Evolutionary conservation across 352 stramenopile genomes (phyloP), one percentile per base, ranked within the genome.

Genomic region (Globisporangium barbulae): DNA sequence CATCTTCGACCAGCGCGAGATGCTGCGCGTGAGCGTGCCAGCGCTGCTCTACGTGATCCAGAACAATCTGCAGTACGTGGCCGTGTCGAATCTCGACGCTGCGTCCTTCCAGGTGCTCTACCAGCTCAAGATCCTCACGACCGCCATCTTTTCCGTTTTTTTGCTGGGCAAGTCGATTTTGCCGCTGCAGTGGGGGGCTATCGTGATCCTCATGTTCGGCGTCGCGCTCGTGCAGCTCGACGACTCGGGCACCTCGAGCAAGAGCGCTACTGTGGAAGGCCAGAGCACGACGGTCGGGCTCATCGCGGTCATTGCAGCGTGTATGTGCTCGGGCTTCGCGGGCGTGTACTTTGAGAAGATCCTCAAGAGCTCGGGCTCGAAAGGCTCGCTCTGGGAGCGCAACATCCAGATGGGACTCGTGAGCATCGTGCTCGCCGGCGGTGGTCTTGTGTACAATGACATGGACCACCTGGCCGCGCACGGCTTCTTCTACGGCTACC

Each of bases 331-430:
- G 54, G 86, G 86, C 35, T 92, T 95, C 63, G 86, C 86, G 0
- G 86, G 84, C 22, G 86, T 93, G 12, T 95, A 95, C 73, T 93
- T 93, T 73, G 86, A 95, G 56, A 89, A 90, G 66, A 93, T 95
- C 54, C 78, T 95, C 30, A 95, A 95, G 74, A 78, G 76, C 53
- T 50, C 68, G 4, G 73, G 75, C 33, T 77, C 73, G 19, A 89
- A 83, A 50, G 75, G 76, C 9, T 81, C 86, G 25, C 68, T 94
- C 21, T 93, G 86, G 86, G 85, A 94, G 49, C 85, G 84, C 52
- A 94, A 94, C 61, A 75, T 93, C 49, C 86, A 94, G 53, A 90
- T 94, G 81, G 85, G 84, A 17, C 69, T 91, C 50, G 81, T 91
- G 58, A 89, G 84, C 15, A 59, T 94, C 58, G 63, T 76, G 15